Base-by-base conservation (phyloP, 1,284 basidiomycete genomes). In the Leucoagaricus sp. region DNA sequence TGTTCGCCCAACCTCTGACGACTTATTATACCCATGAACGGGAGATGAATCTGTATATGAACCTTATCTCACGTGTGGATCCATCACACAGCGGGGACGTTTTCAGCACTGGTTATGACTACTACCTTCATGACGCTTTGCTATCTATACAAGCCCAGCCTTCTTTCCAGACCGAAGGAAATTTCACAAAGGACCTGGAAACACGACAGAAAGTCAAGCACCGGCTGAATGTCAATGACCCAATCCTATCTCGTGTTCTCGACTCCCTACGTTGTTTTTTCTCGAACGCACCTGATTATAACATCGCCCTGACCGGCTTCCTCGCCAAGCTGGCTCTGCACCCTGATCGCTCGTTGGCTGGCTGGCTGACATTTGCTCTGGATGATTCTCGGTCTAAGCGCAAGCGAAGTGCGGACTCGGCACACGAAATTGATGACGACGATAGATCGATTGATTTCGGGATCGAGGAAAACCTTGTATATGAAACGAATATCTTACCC, bases 221-320 rank as follows among this genome's bases (percentile, higher is more conserved):
- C 66, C 78, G 83, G 6, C 73, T 97, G n/a, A 87, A 87, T 60
- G 81, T 88, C 36, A 85, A 85, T 58, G 95, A 97, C 65, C 84
- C 89, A 0, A 76, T 96, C 9, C 73, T 96, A 17, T 84, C 86
- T 3, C 72, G 83, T 28, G 68, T 97, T 17, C 79, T 98, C 34
- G 84, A 87, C 45, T 81, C 81, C 15, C 72, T 96, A 9, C 75
- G 87, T 34, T 79, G 76, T 53, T 96, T 97, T 78, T 94, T 98
- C 70, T 83, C 83, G 4, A 93, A 96, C 58, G 81, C 87, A 0
- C 88, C 95, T 1, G 91, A 96, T 63, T 84, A 84, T 67, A 98
- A 98, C 69, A 84, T 98, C 55, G 89, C 92, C 0, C 72, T 98
- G 59, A 97, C 93, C 0, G 93, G 92, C 8, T 84, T 88, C 2